Percentiles rank a stretch among this genome's conserved stretches.
phyloP scores from a whole-genome alignment of 2,329 filamentous ascomycete genomes.

The Paecilomyces fulvus region DNA sequence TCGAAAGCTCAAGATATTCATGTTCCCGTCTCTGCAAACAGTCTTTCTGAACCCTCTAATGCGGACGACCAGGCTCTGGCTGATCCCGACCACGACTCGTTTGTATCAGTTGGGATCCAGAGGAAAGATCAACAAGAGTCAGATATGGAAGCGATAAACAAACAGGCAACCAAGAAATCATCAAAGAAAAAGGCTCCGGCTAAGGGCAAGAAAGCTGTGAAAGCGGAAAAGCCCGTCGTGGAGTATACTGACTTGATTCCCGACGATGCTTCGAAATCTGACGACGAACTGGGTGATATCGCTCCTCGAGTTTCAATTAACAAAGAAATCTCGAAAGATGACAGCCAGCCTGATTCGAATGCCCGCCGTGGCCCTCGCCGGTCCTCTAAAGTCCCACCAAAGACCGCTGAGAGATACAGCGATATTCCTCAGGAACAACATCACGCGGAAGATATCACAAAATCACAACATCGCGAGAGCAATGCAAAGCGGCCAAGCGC shows the following conservation, averaged over 20 bases:
- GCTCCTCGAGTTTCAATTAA: not conserved
- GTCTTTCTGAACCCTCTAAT: not conserved
- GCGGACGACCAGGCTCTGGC: constrained; percentile 1
- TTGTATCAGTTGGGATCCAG: constrained; percentile 21
- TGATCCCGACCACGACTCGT: constrained; percentile 17
- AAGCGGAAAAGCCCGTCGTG: constrained; percentile 3
- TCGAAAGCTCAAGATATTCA: constrained; percentile 11
- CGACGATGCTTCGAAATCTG: not conserved
- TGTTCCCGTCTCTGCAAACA: constrained; percentile 2
- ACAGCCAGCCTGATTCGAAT: constrained; percentile 5
- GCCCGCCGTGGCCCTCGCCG: constrained; percentile 11
- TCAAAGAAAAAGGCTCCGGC: constrained; percentile 19
- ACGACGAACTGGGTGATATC: not conserved
- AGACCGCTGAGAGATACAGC: constrained; percentile 29
- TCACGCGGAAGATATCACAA: constrained; percentile 20
- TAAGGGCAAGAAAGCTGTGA: constrained; percentile 25
- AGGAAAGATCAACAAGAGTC: constrained; percentile 23
- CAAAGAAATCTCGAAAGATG: not conserved
- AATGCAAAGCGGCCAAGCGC: constrained; percentile 5
- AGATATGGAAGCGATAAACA: constrained; percentile 13
- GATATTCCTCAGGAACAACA: constrained; percentile 30
- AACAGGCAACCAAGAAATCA: constrained; percentile 16
- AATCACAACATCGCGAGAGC: constrained; percentile 14
- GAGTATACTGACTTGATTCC: constrained; percentile 1
- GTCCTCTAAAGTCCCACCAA: constrained; percentile 23